Evolutionary conservation across 176 grass and related monocot species (phyloP).

Genomic region (Avena sativa): DNA sequence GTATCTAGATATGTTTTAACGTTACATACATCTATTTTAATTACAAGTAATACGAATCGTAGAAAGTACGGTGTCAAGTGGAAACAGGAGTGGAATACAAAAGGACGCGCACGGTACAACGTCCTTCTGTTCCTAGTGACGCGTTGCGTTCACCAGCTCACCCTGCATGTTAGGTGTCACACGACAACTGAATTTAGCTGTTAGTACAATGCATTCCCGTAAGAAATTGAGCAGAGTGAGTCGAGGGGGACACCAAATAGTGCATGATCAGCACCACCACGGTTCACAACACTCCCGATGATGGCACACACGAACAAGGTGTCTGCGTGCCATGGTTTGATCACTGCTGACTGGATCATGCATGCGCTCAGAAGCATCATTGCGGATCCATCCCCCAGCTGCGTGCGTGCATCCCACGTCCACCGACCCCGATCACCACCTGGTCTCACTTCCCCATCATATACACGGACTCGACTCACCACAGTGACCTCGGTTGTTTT

Average conservation of each 20-base stretch:
- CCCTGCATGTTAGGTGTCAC: background rate
- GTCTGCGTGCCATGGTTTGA: background rate
- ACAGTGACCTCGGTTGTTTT: background rate
- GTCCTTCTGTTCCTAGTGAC: background rate
- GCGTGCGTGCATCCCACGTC: background rate
- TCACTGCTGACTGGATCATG: constrained; percentile 10
- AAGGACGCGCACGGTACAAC: no score
- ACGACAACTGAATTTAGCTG: background rate
- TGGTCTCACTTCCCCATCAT: background rate
- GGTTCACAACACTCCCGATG: constrained; percentile 16
- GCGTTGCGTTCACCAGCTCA: background rate
- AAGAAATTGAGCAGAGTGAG: background rate
- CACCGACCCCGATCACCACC: background rate
- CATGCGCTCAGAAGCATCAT: background rate
- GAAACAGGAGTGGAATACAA: no score
- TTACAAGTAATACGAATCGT: no score
- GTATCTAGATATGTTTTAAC: no score
- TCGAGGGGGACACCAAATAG: background rate
- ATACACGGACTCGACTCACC: background rate
- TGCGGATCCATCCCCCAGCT: constrained; percentile 5
- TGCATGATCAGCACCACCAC: background rate
- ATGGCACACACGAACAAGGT: constrained; percentile 17
- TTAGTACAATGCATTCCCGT: background rate
- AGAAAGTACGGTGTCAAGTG: no score
- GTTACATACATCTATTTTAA: no score